Conservation (phyloP, 352 stramenopile species). For the Elongisporangium undulatum region DNA sequence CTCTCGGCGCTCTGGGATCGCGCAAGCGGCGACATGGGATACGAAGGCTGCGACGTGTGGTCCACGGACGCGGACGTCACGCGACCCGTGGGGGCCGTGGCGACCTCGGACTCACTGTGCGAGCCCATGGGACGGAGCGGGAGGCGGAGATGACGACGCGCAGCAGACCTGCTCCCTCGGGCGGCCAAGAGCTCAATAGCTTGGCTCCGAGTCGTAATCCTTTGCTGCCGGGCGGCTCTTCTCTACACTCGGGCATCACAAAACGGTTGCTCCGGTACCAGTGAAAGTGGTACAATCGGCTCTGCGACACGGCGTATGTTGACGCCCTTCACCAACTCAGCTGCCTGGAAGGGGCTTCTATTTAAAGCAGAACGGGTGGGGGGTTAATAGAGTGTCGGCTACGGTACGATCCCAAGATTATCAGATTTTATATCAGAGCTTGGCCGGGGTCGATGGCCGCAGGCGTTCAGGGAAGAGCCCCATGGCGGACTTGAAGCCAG, state of each 20-base stretch:
- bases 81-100: background rate
- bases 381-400: background rate
- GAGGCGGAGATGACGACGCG: constrained; percentile 12
- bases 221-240: background rate
- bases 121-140: background rate
- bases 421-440: constrained; percentile 9
- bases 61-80: background rate
- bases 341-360: background rate
- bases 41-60: background rate
- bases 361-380: background rate
- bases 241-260: background rate
- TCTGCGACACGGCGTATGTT: background rate
- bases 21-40: constrained; percentile 9
- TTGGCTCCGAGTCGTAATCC: background rate
- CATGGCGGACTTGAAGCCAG: constrained; percentile 62
- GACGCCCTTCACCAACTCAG: background rate
- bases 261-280: constrained; percentile 1
- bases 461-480: constrained; percentile 57
- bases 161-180: background rate
- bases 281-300: background rate
- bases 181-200: background rate
- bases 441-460: constrained; percentile 6
- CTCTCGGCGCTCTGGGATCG: constrained; percentile 2
- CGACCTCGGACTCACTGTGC: background rate
- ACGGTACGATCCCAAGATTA: background rate